Evolutionary conservation across 805 yeast species (phyloP).

Genomic region (Suhomyces xylopsoci): DNA sequence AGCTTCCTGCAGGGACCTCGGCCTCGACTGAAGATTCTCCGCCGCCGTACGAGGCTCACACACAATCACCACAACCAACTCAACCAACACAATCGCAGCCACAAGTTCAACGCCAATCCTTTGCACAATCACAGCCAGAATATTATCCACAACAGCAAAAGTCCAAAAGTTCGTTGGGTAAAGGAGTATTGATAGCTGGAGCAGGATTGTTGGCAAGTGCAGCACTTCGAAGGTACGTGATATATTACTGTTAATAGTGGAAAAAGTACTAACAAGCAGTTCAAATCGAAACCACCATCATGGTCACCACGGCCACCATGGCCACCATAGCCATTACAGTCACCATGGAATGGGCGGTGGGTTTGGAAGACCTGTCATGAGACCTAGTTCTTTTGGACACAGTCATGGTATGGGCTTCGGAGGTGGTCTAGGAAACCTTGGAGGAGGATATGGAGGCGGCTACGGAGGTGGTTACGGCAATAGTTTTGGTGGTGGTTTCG

Average conservation of each 20-base stretch:
- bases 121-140: not conserved
- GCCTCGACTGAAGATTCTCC: not conserved
- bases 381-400: not conserved
- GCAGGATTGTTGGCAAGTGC: not conserved
- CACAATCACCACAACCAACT: not conserved
- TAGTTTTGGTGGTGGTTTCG: not conserved
- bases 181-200: not conserved
- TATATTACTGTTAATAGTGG: not conserved
- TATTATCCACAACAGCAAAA: not conserved
- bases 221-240: not conserved
- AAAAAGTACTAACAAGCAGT: not conserved
- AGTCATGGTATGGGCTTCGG: slow-evolving; percentile 1
- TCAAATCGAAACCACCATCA: not conserved
- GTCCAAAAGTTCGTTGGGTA: slow-evolving; percentile 1
- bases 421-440: not conserved
- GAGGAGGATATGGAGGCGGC: slow-evolving; percentile 1
- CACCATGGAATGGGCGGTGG: not conserved
- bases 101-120: not conserved
- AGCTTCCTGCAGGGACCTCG: slow-evolving; percentile 11
- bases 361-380: not conserved
- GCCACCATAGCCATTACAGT: not conserved
- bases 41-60: slow-evolving; percentile 1
- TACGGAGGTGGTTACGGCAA: not conserved
- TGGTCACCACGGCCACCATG: not conserved
- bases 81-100: slow-evolving; percentile 1